Evolutionary conservation across 2,329 filamentous ascomycete species (phyloP).

Genomic region (Penicillium sp.): DNA sequence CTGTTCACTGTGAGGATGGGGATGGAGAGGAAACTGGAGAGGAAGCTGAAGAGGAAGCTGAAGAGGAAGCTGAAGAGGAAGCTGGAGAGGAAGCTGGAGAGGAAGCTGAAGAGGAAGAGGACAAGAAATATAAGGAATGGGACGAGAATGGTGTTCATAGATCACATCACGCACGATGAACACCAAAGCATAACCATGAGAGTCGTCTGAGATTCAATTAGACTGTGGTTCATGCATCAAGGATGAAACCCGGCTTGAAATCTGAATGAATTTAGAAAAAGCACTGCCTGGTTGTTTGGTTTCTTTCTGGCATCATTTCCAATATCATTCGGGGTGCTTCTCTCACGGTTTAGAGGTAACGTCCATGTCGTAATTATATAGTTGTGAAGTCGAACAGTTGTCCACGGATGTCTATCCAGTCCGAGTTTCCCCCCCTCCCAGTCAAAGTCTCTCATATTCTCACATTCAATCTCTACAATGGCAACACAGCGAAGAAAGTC

Average conservation of each 20-base stretch:
- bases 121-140: background rate
- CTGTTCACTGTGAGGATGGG: background rate
- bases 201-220: background rate
- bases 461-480: constrained; percentile 10
- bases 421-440: background rate
- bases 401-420: background rate
- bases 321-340: background rate
- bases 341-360: too few relatives aligned
- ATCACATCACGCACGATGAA: background rate
- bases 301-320: background rate
- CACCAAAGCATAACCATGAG: background rate
- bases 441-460: background rate
- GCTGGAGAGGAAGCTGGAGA: too few relatives aligned
- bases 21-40: background rate
- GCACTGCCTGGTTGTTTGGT: background rate
- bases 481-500: constrained; percentile 23
- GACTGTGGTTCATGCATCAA: background rate
- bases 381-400: background rate
- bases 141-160: too few relatives aligned
- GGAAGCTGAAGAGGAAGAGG: background rate
- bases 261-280: background rate
- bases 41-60: background rate
- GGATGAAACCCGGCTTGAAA: background rate
- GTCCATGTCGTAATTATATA: background rate
- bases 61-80: background rate